These are phyloP conservation scores for Fibroporia radiculosa DNA, from an alignment of 768 basidiomycete species.

Conservation along the genomic window DNA sequence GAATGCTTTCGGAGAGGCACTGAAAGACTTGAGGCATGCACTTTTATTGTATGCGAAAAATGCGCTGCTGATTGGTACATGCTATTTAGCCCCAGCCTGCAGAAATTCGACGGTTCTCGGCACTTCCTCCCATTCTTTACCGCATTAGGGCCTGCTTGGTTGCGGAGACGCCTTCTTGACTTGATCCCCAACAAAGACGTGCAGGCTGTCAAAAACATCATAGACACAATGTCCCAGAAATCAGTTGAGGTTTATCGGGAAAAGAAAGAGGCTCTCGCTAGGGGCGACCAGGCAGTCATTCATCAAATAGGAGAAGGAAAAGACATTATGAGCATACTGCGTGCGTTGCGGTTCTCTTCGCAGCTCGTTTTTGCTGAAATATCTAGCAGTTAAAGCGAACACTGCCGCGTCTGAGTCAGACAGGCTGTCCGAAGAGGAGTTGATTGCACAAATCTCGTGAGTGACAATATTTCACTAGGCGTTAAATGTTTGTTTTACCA, in stretches of 20 bases:
- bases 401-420: constrained; percentile 1
- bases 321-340: constrained; percentile 38
- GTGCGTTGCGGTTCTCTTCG: constrained; percentile 27
- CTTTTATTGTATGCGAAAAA: neutral
- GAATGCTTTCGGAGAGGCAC: constrained; percentile 4
- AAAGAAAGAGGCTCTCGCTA: constrained; percentile 28
- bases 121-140: neutral
- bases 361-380: neutral
- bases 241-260: constrained; percentile 22
- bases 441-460: constrained; percentile 9
- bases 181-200: neutral
- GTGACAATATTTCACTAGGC: neutral
- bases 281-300: constrained; percentile 26
- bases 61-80: no score
- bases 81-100: constrained; percentile 1
- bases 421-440: constrained; percentile 7
- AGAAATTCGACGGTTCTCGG: neutral
- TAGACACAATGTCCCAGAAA: neutral
- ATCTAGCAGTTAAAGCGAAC: constrained; percentile 8
- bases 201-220: neutral
- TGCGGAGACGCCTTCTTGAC: constrained; percentile 1
- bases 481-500: neutral
- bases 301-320: constrained; percentile 30
- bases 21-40: constrained; percentile 14
- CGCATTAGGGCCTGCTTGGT: neutral